These are phyloP conservation scores for Lathyrus sativus DNA, from an alignment of 306 rosid genomes.

Conservation along the genomic window DNA sequence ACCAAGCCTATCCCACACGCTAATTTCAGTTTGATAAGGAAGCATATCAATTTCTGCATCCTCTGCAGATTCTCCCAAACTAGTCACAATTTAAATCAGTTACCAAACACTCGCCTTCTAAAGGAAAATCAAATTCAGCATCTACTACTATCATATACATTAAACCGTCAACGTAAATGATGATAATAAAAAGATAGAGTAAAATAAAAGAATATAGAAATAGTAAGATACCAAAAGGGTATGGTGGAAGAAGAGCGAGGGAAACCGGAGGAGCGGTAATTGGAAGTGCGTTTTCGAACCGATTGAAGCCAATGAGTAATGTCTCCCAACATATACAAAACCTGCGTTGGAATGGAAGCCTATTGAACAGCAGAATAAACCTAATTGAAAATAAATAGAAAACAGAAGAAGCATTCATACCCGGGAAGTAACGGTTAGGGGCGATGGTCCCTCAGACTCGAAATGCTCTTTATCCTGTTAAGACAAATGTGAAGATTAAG, in stretches of 20 bases:
- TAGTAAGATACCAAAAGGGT: constrained; percentile 55
- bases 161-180: background rate
- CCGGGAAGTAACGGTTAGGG: constrained; percentile 77
- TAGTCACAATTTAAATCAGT: constrained; percentile 42
- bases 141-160: background rate
- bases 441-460: constrained; percentile 53
- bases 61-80: constrained; percentile 52
- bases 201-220: background rate
- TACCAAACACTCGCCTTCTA: background rate
- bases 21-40: constrained; percentile 61
- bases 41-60: constrained; percentile 40
- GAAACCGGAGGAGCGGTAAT: constrained; percentile 67
- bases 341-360: constrained; percentile 43
- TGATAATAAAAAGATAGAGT: background rate
- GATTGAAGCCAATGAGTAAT: constrained; percentile 86
- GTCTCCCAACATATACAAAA: constrained; percentile 89
- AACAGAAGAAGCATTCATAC: constrained; percentile 49
- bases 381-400: background rate
- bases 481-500: too few relatives aligned
- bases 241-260: constrained; percentile 54
- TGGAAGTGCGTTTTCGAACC: constrained; percentile 81
- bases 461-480: background rate
- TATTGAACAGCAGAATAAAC: background rate
- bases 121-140: background rate
- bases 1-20: constrained; percentile 92